These are phyloP conservation scores for Cenchrus americanus DNA, from an alignment of 176 grass and related monocot genomes.

Conservation along the genomic window DNA sequence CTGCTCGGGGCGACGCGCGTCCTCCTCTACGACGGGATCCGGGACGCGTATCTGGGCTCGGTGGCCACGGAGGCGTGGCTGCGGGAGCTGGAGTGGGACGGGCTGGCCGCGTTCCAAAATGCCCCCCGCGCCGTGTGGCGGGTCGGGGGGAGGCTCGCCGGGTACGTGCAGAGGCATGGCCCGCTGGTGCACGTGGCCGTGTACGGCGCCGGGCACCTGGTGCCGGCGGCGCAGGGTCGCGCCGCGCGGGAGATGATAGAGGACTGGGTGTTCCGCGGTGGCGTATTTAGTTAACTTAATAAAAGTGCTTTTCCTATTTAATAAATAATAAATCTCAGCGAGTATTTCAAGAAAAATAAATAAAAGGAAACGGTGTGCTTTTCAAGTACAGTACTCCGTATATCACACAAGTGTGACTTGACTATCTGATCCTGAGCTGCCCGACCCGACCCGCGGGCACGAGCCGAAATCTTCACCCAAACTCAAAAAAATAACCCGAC, in stretches of 20 bases:
- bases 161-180: slow-evolving; percentile 46
- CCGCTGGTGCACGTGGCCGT: slow-evolving; percentile 39
- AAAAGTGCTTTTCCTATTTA: too few relatives aligned
- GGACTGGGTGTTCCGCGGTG: neutral
- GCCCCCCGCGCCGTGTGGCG: neutral
- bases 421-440: too few relatives aligned
- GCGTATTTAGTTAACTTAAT: too few relatives aligned
- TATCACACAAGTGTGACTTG: too few relatives aligned
- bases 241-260: slow-evolving; percentile 52
- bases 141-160: neutral
- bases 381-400: too few relatives aligned
- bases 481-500: too few relatives aligned
- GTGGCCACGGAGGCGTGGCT: neutral
- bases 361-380: too few relatives aligned
- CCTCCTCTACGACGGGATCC: neutral
- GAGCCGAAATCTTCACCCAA: too few relatives aligned
- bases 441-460: too few relatives aligned
- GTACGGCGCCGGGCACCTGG: slow-evolving; percentile 41
- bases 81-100: neutral
- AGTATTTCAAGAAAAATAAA: too few relatives aligned
- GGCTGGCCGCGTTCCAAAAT: neutral
- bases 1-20: neutral
- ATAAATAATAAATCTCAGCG: too few relatives aligned
- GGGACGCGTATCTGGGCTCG: neutral
- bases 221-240: slow-evolving; percentile 13